Percentiles rank a stretch among this genome's conserved stretches.
Conservation (phyloP, 768 basidiomycete genomes). For the Cystoderma amianthinum region DNA sequence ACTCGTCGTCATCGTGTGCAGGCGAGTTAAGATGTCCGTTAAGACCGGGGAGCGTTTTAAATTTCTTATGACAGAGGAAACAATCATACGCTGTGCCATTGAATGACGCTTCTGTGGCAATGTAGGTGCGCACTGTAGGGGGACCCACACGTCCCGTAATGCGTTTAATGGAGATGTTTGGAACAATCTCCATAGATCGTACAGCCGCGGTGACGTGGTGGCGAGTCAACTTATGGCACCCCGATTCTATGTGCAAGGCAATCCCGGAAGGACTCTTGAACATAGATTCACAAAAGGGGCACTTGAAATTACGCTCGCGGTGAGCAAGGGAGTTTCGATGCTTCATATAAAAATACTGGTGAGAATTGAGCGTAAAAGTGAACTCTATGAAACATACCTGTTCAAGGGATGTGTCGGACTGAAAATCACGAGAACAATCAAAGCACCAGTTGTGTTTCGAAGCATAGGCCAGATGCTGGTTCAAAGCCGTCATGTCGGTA, state of each 20-base stretch:
- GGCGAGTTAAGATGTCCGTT: conserved; percentile 22
- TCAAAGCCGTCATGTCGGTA: conserved; percentile 8
- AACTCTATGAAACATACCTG: conserved; percentile 11
- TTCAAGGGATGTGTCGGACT: conserved; percentile 8
- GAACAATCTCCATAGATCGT: conserved; percentile 21
- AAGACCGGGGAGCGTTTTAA: conserved; percentile 19
- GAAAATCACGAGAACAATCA: conserved; percentile 21
- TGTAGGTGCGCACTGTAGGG: conserved; percentile 13
- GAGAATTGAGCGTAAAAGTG: too few species aligned
- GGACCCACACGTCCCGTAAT: conserved; percentile 9
- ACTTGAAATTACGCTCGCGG: too few species aligned
- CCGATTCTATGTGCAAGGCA: conserved; percentile 33
- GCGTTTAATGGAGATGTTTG: conserved; percentile 27
- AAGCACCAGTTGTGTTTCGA: conserved; percentile 26
- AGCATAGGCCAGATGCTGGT: conserved; percentile 13
- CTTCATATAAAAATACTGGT: too few species aligned
- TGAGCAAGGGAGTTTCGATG: too few species aligned
- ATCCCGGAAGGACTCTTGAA: too few species aligned
- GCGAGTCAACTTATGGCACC: too few species aligned
- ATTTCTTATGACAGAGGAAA: conserved; percentile 28
- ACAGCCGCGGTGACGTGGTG: conserved; percentile 27
- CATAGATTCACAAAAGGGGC: too few species aligned
- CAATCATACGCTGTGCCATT: conserved; percentile 34
- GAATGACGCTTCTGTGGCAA: conserved; percentile 26
- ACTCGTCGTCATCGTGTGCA: conserved; percentile 17